Base-by-base conservation (phyloP, 2,329 filamentous ascomycete species). In the Alternaria postmessia region DNA sequence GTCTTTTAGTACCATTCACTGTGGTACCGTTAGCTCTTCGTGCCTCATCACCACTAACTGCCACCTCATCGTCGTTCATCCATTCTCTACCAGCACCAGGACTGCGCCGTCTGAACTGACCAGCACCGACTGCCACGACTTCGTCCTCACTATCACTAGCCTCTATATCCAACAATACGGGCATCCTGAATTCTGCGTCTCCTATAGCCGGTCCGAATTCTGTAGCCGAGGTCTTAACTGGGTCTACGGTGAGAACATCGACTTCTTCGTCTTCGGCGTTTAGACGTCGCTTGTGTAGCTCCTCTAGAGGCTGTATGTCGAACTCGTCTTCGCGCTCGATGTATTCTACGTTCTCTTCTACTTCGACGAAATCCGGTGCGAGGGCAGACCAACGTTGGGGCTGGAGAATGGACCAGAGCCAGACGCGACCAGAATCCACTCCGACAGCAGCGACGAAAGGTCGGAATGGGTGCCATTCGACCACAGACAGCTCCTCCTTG, bases 291-390 rank as follows among this genome's bases (percentile, higher is more conserved):
- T 97, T 94, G 75, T 96, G 93, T 57, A 98, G 89, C 78, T 98
- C 94, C 75, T 97, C 94, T 59, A 94, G 90, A 0, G 93, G 93
- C 75, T 98, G 95, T 57, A 98, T 96, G 78, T 99, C 96, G 71
- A 99, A 99, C 75, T 99, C 95, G 76, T 99, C 95, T 80, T 99
- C 95, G 57, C 88, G 87, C 78, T 99, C 95, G 42, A 96, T 88
- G 75, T 99, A 99, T 77, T 98, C 93, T 22, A 97, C 93, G 70
- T 99, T 99, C 80, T 99, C 95, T 79, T 99, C 95, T 14, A 99
- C 93, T 79, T 99, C 95, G 41, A 90, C 91, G 78, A 99, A 99
- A 79, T 99, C 96, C 0, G 95, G 95, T 6, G 96, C 96, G 30
- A 99, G 85, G 2, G 95, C 94, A 16, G 94, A 97, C 96, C 95